Base-by-base conservation (phyloP, 2,329 filamentous ascomycete genomes). In the Stylonectria norvegica region DNA sequence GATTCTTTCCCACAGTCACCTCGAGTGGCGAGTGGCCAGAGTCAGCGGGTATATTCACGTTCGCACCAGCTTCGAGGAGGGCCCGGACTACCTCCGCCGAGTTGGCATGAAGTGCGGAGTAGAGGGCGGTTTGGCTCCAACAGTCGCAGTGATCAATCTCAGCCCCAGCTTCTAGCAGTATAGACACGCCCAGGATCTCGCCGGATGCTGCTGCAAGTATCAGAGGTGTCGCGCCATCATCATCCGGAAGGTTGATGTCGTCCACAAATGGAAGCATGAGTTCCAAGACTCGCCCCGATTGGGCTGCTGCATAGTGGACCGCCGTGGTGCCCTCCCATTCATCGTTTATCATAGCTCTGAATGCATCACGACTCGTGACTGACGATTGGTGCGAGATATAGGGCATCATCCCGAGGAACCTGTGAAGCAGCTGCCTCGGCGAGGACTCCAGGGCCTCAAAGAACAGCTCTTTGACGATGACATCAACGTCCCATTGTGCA, bases 311-410 rank as follows among this genome's bases (percentile, higher is more conserved):
- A 34, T 45, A 47, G 33, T 53, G 50, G 11, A 45, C 23, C 4
- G 50, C 48, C 5, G 49, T 50, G 6, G 42, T 49, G 8, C 48
- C 48, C 15, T 43, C 45, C 49, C 49, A 52, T 4, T 40, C 18
- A 5, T 40, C 22, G 17, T 52, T 51, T 14, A 49, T 17, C 27
- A 49, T 47, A 10, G 11, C 19, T 34, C 29, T 42, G 11, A 51
- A 37, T 7, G 45, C 38, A 15, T n/a, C 34, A 14, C 28, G 33
- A 9, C 20, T 38, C 5, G 28, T 37, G 1, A 25, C 35, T 4
- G 11, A 35, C 5, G 36, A 28, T n/a, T 20, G 31, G 2, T 29
- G 10, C 4, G 43, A 38, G 18, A 43, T 2, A n/a, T 42, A 40
- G 3, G 45, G 34, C 3, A 48, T 25, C 7, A 29, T 10, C 17